Conservation (phyloP, 495 filamentous ascomycete species). For the Penicillium manginii region DNA sequence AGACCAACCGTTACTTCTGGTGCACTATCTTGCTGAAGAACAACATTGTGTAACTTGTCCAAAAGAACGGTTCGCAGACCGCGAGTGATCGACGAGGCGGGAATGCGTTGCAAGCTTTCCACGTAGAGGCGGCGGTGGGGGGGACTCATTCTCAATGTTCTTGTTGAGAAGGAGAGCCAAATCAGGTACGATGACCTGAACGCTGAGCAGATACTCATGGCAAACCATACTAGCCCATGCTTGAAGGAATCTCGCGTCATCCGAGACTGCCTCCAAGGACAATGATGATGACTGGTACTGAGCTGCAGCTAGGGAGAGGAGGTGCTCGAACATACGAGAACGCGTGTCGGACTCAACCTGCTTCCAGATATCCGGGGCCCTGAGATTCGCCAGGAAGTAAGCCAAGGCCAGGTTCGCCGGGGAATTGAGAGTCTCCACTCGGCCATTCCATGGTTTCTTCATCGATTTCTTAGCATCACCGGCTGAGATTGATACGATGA, state of each 20-base stretch:
- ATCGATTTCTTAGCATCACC: constrained; percentile 35
- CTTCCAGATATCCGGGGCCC: constrained; percentile 38
- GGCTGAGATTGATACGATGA: constrained; percentile 33
- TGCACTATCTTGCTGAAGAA: constrained; percentile 35
- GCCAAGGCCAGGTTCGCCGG: constrained; percentile 35
- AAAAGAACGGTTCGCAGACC: constrained; percentile 41
- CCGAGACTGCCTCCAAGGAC: constrained; percentile 32
- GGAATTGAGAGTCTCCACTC: constrained; percentile 39
- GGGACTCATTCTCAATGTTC: constrained; percentile 34
- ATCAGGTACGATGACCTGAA: constrained; percentile 39
- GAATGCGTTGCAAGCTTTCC: constrained; percentile 47
- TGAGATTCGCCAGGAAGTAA: constrained; percentile 41
- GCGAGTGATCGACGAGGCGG: constrained; percentile 40
- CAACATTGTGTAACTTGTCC: constrained; percentile 40
- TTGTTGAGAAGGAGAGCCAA: constrained; percentile 40
- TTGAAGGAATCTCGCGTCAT: constrained; percentile 42
- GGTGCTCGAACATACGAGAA: constrained; percentile 37
- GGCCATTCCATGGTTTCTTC: constrained; percentile 45
- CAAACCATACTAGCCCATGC: constrained; percentile 49
- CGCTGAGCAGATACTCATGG: constrained; percentile 48
- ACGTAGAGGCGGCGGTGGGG: constrained; percentile 39
- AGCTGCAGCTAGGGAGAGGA: constrained; percentile 40
- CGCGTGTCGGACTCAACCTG: constrained; percentile 31
- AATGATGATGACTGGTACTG: constrained; percentile 36
- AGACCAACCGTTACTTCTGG: constrained; percentile 38